Base-by-base conservation (phyloP, 2,329 filamentous ascomycete species). In the Penicillium hordei region DNA sequence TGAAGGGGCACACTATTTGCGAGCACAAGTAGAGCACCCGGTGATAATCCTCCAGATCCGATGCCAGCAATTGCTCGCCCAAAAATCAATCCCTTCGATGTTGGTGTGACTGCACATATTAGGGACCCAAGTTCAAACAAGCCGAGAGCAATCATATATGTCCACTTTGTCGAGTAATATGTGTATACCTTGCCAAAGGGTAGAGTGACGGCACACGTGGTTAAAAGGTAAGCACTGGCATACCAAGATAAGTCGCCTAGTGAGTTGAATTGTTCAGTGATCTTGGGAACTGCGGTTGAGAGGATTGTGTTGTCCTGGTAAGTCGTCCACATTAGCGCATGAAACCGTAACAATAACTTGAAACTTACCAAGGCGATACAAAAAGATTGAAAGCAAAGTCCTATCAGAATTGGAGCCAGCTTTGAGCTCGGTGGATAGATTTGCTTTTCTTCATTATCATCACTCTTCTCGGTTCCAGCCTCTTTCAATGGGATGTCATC, bases 181-280 rank as follows among this genome's bases (percentile, higher is more conserved):
- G 71, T 75, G 64, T 79, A 79, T 1, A 79, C 55, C 56, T 76
- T 75, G 43, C 78, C 79, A 44, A 78, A 78, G 0, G 74, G 66
- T 2, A 79, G 68, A 15, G 76, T 75, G 38, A 80, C 72, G 1
- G 76, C 72, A 56, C 75, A 76, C 5, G 70, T 73, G 1, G 78
- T 78, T 23, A 81, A 63, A 6, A 79, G 68, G 62, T 79, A 79
- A 5, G 76, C 71, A 21, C 73, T 76, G 25, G 76, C 76, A 58
- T 82, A 81, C 79, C 80, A 82, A 23, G 78, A 78, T 2, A 82
- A 65, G 55, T 81, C 78, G 12, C 70, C 69, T 19, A 79, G 64
- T 13, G 77, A 76, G 38, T 80, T 68, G 61, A 82, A 82, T 27
- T 79, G 65, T 57, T 79, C 73, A 1, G 79, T 80, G 39, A 82